Base-by-base conservation (phyloP, 306 rosid genomes). In the Castanopsis chinensis region DNA sequence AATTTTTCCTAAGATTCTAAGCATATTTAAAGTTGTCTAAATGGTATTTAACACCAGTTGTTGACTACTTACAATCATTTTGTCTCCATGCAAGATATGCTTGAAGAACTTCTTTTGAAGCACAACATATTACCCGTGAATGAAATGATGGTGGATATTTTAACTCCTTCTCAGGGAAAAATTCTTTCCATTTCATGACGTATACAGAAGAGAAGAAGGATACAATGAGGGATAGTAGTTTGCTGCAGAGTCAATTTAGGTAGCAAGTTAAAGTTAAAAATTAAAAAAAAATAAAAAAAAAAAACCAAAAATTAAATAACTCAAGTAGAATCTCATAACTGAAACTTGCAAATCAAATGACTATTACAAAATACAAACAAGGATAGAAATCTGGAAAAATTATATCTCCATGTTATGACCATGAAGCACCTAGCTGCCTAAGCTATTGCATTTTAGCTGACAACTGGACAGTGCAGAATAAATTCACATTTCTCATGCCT, bases 21-120 rank as follows among this genome's bases (percentile, higher is more conserved):
- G 8, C 11, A 58, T 49, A 69, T 6, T 17, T 25, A 21, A 33
- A 28, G 6, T 69, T 45, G 9, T 43, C 7, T n/a, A 33, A 45
- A 15, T 30, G 41, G 37, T 41, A 21, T 30, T 10, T 51, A 49
- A 52, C 35, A 75, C 49, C 49, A 75, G 19, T 12, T 17, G 0
- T 6, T 49, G 74, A 78, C 51, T 37, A 85, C 90, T 82, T 55
- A 87, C 96, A 94, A 14, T 84, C 82, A 78, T 83, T 90, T 80
- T 94, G 94, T 84, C 96, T 89, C 97, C 98, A 94, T 41, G 82
- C 80, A 86, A 92, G 90, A 85, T 88, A 94, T 23, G 88, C 83
- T 78, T 92, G 98, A 76, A 94, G 94, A 78, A 89, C 88, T 73
- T 91, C 90, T 14, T 72, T 74, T 32, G 97, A 72, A 20, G 96